phyloP scores from a whole-genome alignment of 192 early-diverging fungal species.

The Coemansia javaensis region DNA sequence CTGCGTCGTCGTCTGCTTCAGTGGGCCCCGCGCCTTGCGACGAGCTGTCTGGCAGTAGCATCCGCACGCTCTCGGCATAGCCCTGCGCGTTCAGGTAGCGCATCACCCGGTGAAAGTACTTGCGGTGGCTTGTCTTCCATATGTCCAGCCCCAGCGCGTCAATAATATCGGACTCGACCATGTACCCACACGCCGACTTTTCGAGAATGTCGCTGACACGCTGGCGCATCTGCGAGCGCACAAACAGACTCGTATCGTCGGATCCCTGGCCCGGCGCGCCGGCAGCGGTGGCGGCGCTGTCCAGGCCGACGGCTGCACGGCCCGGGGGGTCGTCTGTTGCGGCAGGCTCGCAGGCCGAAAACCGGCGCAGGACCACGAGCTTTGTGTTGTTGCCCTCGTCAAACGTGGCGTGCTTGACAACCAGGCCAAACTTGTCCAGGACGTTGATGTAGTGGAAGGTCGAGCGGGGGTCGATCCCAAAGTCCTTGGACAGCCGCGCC shows the following conservation, averaged over 20 bases:
- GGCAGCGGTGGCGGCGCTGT: too few relatives aligned
- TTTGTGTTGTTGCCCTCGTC: constrained; percentile 31
- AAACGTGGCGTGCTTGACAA: constrained; percentile 20
- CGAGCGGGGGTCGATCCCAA: constrained; percentile 27
- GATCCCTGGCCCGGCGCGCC: too few relatives aligned
- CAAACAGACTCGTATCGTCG: neutral
- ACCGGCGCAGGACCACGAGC: constrained; percentile 30
- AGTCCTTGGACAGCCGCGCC: constrained; percentile 8
- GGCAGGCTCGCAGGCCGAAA: too few relatives aligned
- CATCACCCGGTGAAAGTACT: constrained; percentile 29
- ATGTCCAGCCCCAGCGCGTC: constrained; percentile 25
- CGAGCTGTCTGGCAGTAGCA: constrained; percentile 13
- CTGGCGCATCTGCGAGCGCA: constrained; percentile 10
- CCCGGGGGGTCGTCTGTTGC: too few relatives aligned
- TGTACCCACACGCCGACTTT: constrained; percentile 8
- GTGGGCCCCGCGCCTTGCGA: too few relatives aligned
- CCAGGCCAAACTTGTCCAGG: constrained; percentile 26
- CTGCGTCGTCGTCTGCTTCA: neutral
- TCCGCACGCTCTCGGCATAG: constrained; percentile 20
- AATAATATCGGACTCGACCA: constrained; percentile 36
- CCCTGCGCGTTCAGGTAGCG: constrained; percentile 7
- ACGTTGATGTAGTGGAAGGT: constrained; percentile 39
- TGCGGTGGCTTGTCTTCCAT: constrained; percentile 9
- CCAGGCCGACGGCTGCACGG: too few relatives aligned
- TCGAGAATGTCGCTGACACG: constrained; percentile 16